Percentiles rank a stretch among this genome's conserved stretches.
Conservation (phyloP, 805 yeast species). For the Candida dajiaensis region DNA sequence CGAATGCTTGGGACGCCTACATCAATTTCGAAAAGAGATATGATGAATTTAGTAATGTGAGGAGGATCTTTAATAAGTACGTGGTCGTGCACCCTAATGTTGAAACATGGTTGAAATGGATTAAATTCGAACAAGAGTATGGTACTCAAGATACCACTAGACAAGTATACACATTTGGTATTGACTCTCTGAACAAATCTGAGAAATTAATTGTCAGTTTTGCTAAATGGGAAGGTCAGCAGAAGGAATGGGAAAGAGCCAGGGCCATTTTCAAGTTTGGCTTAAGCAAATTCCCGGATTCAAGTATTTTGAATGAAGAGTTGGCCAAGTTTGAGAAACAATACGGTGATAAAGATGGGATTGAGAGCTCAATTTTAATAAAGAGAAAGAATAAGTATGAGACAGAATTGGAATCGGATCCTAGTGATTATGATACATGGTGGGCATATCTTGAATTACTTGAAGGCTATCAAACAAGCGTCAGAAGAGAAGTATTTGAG, state of each 20-base stretch:
- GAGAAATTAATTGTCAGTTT: constrained; percentile 41
- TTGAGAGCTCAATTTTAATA: constrained; percentile 44
- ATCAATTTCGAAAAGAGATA: constrained; percentile 69
- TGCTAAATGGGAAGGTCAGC: constrained; percentile 66
- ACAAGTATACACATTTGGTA: constrained; percentile 59
- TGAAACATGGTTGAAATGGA: constrained; percentile 72
- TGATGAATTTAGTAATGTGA: constrained; percentile 47
- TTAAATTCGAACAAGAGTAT: constrained; percentile 55
- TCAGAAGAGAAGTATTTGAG: constrained; percentile 34
- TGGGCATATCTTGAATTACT: constrained; percentile 62
- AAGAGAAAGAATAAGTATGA: constrained; percentile 57
- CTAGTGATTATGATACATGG: constrained; percentile 73
- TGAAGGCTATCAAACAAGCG: constrained; percentile 31
- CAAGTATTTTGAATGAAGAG: constrained; percentile 31
- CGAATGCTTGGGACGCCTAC: constrained; percentile 69
- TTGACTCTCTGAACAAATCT: constrained; percentile 42
- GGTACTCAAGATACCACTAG: constrained; percentile 45
- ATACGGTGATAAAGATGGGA: constrained; percentile 48
- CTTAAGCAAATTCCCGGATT: constrained; percentile 36
- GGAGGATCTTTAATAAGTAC: constrained; percentile 53
- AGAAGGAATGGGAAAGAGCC: constrained; percentile 57
- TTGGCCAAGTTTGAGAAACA: constrained; percentile 59
- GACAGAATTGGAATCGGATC: constrained; percentile 35
- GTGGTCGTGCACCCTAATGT: constrained; percentile 46
- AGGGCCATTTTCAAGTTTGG: constrained; percentile 51